Base-by-base conservation (phyloP, 352 stramenopile species). In the Globisporangium spinosum region DNA sequence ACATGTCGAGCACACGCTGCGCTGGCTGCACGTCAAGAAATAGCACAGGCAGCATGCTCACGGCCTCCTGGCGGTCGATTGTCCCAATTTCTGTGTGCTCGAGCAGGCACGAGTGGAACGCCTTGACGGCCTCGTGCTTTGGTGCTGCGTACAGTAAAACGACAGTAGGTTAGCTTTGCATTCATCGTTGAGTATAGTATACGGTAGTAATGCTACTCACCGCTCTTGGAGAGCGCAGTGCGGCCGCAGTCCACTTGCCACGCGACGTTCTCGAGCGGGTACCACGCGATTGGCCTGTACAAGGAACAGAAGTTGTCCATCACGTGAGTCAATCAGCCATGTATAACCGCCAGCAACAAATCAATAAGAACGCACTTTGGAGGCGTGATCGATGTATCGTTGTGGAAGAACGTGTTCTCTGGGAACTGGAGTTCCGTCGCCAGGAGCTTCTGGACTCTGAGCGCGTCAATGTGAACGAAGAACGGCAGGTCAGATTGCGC, bases 31-130 rank as follows among this genome's bases (percentile, higher is more conserved):
- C 93, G 69, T 98, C 79, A 27, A 99, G 84, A 68, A 99, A 98
- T 25, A 99, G 78, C 34, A 98, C 97, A 0, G 98, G 98, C 20
- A 99, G 81, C 97, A 99, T 99, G 69, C 89, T 98, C 61, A 98
- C 98, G 7, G 98, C 85, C 71, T 99, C 98, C 72, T 99, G 98
- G 13, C 98, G 91, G 47, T 98, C 97, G 13, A 99, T 88, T 54
- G 89, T 94, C 20, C 97, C 96, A 54, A 79, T 82, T 34, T 97
- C 83, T 20, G 90, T 98, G 66, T 99, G 85, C 58, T 92, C 81
- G 43, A 98, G 87, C 47, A 99, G 80, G 74, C 83, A 98, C 32
- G 92, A 67, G 76, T 99, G 95, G 62, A 99, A 96, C 20, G 80
- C 72, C 70, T 94, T 79, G 25, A 98, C 77, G n/a, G 76, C 78